phyloP scores from a whole-genome alignment of 768 basidiomycete species.

The Russula brevipes region DNA sequence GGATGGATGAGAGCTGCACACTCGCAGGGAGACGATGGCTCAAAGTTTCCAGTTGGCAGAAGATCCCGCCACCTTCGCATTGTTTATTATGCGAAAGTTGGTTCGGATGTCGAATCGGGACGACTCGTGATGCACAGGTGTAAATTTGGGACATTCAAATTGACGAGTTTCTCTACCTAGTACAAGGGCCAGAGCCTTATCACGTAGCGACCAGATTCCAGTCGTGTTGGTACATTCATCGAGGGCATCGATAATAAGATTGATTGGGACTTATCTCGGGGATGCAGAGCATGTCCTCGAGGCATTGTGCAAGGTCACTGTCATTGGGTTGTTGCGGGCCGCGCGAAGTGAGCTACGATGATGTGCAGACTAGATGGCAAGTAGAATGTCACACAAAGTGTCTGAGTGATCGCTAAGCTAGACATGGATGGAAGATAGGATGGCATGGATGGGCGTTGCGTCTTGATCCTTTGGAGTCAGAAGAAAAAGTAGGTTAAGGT shows the following conservation, averaged over 20 bases:
- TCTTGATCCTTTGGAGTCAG: background rate
- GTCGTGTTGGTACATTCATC: background rate
- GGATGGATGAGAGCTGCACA: background rate
- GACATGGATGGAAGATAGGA: background rate
- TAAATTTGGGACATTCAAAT: background rate
- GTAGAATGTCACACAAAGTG: background rate
- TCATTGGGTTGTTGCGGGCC: no score
- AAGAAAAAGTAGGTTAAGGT: background rate
- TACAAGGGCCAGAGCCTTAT: background rate
- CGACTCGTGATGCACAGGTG: background rate
- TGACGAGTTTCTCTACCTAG: background rate
- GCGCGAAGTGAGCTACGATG: no score
- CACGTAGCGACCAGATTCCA: background rate
- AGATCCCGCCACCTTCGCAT: background rate
- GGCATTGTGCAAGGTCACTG: no score
- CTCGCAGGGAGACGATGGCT: background rate
- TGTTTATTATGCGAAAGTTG: no score
- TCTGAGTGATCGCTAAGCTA: constrained; percentile 3
- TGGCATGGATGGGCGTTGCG: background rate
- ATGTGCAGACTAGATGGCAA: background rate
- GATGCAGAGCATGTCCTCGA: no score
- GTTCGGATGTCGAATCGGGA: background rate
- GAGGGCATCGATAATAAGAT: background rate
- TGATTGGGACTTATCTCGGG: background rate
- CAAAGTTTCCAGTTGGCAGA: constrained; percentile 1